phyloP scores from a whole-genome alignment of 2,329 filamentous ascomycete genomes.

The Botrytis fragariae region DNA sequence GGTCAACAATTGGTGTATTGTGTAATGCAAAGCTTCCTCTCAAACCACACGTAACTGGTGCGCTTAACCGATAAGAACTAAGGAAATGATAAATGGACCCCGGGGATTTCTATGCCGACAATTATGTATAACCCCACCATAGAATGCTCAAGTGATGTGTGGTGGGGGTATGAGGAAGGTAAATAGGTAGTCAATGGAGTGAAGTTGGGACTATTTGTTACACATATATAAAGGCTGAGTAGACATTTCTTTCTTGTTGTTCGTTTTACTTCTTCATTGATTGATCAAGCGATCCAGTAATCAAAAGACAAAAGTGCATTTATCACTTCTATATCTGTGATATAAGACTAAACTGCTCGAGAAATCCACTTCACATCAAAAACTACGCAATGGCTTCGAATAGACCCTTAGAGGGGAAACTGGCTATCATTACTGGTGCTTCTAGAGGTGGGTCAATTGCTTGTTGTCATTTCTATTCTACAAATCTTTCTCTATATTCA shows the following conservation, averaged over 20 bases:
- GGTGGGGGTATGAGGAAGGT: not conserved
- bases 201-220: not conserved
- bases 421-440: slow-evolving; percentile 76
- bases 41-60: not conserved
- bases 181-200: not conserved
- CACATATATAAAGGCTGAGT: not conserved
- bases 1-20: not conserved
- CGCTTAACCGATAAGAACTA: not conserved
- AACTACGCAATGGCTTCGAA: slow-evolving; percentile 22
- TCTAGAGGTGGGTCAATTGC: slow-evolving; percentile 60
- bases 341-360: not conserved
- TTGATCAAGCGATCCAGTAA: not conserved
- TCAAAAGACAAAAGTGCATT: not conserved
- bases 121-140: slow-evolving; percentile 1
- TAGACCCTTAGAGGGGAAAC: slow-evolving; percentile 63
- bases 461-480: not conserved
- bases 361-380: slow-evolving; percentile 12
- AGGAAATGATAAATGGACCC: slow-evolving; percentile 6
- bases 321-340: not conserved
- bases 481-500: not conserved
- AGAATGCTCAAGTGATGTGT: not conserved
- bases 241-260: not conserved
- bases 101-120: slow-evolving; percentile 8
- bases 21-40: not conserved
- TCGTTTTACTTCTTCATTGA: not conserved